Evolutionary conservation across 1,284 basidiomycete genomes (phyloP), one percentile per base, ranked within the genome.

Genomic region (Takashimella tepidaria): DNA sequence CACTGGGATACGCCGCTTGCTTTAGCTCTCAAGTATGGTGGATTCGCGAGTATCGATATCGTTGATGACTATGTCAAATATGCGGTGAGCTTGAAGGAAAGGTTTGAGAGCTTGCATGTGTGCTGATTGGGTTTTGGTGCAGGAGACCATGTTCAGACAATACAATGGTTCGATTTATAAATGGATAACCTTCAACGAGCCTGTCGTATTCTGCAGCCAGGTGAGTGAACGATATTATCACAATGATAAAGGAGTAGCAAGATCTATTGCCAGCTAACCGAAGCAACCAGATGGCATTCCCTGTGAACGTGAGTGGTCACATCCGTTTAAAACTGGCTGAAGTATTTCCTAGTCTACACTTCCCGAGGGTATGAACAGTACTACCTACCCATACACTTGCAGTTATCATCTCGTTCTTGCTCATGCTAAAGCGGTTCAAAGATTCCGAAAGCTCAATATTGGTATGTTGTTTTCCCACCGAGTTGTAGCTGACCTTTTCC

Each of bases 181-280:
- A 20, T 61, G 60, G 60, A 45, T 59, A 22, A 61, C 60, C 3
- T 56, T 61, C 53, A 59, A 61, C 25, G 60, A 61, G 44, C 60
- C 60, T 2, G 56, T 55, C 12, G 57, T 61, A 6, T 56, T 58
- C 49, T 56, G 60, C 41, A 49, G 49, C 31, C 50, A 59, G 26
- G 41, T 55, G 43, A 27, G 23, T 23, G 51, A 47, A n/a, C n/a
- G n/a, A n/a, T n/a, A n/a, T n/a, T n/a, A n/a, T n/a, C n/a, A n/a
- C n/a, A n/a, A n/a, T n/a, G n/a, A n/a, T n/a, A 37, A 37, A 37
- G 31, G 31, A 8, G 31, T 8, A 37, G 31, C 31, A 16, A 37
- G 31, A 16, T 16, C 16, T 8, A 8, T 37, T 37, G 31, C 8
- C 8, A 8, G 31, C 10, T 37, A 37, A 16, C 31, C 16, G 31